These are phyloP conservation scores for Scorias spongiosa DNA, from an alignment of 2,329 filamentous ascomycete species.

Conservation along the genomic window DNA sequence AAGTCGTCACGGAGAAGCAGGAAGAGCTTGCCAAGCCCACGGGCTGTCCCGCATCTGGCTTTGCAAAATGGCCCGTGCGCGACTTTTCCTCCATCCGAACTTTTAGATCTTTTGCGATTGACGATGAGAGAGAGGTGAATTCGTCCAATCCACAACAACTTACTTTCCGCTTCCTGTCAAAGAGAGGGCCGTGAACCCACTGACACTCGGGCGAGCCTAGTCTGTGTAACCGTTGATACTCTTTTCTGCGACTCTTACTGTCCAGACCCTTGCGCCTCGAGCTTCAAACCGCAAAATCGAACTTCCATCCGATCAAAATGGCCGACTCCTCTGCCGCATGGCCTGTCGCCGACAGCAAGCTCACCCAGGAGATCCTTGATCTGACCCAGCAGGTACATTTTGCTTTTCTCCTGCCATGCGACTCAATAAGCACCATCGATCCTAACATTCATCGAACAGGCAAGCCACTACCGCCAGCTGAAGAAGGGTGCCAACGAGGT, in stretches of 20 bases:
- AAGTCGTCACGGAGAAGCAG: background rate
- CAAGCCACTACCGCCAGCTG: slow-evolving; percentile 43
- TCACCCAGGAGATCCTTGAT: slow-evolving; percentile 32
- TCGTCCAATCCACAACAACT: background rate
- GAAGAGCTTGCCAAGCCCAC: background rate
- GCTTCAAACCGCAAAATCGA: no score
- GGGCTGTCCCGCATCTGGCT: background rate
- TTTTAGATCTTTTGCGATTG: no score
- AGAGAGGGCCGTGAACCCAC: slow-evolving; percentile 21
- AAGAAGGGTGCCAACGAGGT: slow-evolving; percentile 78
- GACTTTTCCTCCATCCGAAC: no score
- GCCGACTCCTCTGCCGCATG: slow-evolving; percentile 29
- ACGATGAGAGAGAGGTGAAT: no score
- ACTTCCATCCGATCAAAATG: slow-evolving; percentile 7
- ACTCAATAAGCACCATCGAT: background rate
- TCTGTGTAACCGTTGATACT: slow-evolving; percentile 3
- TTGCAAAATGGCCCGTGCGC: no score
- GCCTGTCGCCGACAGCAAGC: slow-evolving; percentile 32
- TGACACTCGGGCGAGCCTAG: slow-evolving; percentile 17
- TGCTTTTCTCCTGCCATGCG: background rate
- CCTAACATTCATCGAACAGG: slow-evolving; percentile 23
- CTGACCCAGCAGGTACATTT: slow-evolving; percentile 40
- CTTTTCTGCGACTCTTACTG: slow-evolving; percentile 6
- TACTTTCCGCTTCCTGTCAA: background rate
- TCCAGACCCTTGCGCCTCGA: no score